These are phyloP conservation scores for Sporothrix mexicana DNA, from an alignment of 2,329 filamentous ascomycete genomes.

Conservation along the genomic window DNA sequence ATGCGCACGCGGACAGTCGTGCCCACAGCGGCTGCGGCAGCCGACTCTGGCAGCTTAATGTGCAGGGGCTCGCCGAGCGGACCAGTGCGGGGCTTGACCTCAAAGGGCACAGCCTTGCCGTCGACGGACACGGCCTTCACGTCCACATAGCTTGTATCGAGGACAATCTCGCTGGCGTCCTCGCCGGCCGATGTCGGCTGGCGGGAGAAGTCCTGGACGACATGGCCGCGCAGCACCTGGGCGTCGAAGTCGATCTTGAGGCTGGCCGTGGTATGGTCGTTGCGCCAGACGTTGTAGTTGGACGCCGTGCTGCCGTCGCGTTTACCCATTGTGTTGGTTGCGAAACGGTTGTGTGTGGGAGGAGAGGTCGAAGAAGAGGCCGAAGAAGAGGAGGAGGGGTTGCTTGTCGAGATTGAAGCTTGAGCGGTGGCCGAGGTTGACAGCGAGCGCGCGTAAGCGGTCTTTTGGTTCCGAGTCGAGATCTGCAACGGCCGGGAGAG, in stretches of 20 bases:
- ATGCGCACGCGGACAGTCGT: slow-evolving; percentile 65
- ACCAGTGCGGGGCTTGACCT: slow-evolving; percentile 70
- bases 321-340: slow-evolving; percentile 33
- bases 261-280: slow-evolving; percentile 80
- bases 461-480: slow-evolving; percentile 20
- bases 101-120: slow-evolving; percentile 68
- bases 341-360: slow-evolving; percentile 26
- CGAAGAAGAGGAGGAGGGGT: slow-evolving; percentile 6
- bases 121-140: slow-evolving; percentile 74
- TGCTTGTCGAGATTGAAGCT: neutral
- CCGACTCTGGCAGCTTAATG: slow-evolving; percentile 58
- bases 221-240: slow-evolving; percentile 76
- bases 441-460: neutral
- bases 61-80: slow-evolving; percentile 77
- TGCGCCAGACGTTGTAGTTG: slow-evolving; percentile 89
- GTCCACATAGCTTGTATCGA: slow-evolving; percentile 86
- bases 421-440: neutral
- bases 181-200: slow-evolving; percentile 57
- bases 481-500: neutral
- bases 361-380: slow-evolving; percentile 16
- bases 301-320: slow-evolving; percentile 89
- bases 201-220: slow-evolving; percentile 77
- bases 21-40: slow-evolving; percentile 53
- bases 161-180: slow-evolving; percentile 65
- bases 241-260: slow-evolving; percentile 84